Conservation (phyloP, 2,329 filamentous ascomycete genomes). For the Teratosphaeria zuluensis region DNA sequence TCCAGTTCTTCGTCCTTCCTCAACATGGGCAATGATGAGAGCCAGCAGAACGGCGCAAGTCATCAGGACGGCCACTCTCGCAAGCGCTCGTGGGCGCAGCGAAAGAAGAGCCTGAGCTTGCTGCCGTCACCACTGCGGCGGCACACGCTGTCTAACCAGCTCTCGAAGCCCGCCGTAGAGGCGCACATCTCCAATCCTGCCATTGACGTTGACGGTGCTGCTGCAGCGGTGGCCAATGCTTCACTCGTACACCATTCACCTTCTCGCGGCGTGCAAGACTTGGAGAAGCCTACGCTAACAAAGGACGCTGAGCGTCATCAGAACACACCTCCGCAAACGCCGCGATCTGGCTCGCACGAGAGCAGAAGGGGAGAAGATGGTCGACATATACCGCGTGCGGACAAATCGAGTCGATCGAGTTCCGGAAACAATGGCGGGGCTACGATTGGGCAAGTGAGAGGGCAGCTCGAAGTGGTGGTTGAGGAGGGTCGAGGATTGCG, state of each 20-base stretch:
- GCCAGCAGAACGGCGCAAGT: slow-evolving; percentile 9
- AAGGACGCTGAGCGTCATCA: slow-evolving; percentile 59
- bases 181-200: slow-evolving; percentile 63
- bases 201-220: slow-evolving; percentile 44
- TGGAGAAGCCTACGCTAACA: slow-evolving; percentile 68
- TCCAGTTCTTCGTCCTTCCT: slow-evolving; percentile 31
- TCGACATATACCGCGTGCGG: slow-evolving; percentile 27
- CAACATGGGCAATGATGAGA: slow-evolving; percentile 17
- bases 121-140: slow-evolving; percentile 24
- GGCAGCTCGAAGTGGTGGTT: slow-evolving; percentile 84
- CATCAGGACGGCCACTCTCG: slow-evolving; percentile 11
- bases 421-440: slow-evolving; percentile 31
- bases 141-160: slow-evolving; percentile 40
- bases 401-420: slow-evolving; percentile 25
- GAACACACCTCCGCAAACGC: slow-evolving; percentile 87
- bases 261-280: slow-evolving; percentile 48
- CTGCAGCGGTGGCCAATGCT: slow-evolving; percentile 32
- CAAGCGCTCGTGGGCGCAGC: slow-evolving; percentile 16
- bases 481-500: slow-evolving; percentile 73
- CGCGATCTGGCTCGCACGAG: slow-evolving; percentile 70
- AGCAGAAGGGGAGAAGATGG: slow-evolving; percentile 24
- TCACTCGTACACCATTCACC: slow-evolving; percentile 34
- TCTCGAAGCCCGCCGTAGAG: slow-evolving; percentile 55
- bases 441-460: slow-evolving; percentile 63
- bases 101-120: slow-evolving; percentile 14